Evolutionary conservation across 148 eudicot species (phyloP), one percentile per base, ranked within the genome.

Genomic region (Hydrangea macrophylla): DNA sequence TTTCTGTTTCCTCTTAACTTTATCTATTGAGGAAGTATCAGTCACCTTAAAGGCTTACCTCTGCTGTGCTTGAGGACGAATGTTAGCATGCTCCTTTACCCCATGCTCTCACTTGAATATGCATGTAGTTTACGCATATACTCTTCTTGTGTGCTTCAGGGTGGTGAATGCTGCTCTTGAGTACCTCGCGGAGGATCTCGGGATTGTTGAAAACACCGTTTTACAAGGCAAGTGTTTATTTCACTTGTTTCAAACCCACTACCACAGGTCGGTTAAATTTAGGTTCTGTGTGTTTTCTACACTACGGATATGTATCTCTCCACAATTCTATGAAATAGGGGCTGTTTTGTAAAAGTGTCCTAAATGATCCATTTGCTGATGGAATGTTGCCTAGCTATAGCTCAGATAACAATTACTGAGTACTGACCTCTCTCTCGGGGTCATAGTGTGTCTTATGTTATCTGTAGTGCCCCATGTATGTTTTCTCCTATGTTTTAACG

Each of bases 81-180:
- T 55, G 62, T 36, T 15, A 9, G 56, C 37, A 2, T 36, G 24
- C 58, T 26, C 17, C 53, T n/a, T 18, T 56, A 39, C 39, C 64
- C 39, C n/a, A n/a, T n/a, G n/a, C n/a, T n/a, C n/a, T n/a, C n/a
- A n/a, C n/a, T n/a, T 55, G 2, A 36, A 11, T 64, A 56, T 28
- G 33, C 53, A 48, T 3, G 53, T 53, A 59, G 40, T 48, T 35
- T 59, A 32, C 44, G 1, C n/a, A n/a, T n/a, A n/a, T 22, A 9
- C 9, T 58, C 42, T 37, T n/a, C 44, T 39, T 60, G 33, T 70
- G 39, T 76, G 53, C 65, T 78, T 78, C 87, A 94, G 98, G 71
- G 98, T 94, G 65, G 98, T 94, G 35, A 94, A 94, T 77, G 97
- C 97, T 63, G 96, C 98, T 63, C 86, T 94, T 20, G 96, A 90